Base-by-base conservation (phyloP, 2,329 filamentous ascomycete genomes). In the Corniculantispora saksenae region DNA sequence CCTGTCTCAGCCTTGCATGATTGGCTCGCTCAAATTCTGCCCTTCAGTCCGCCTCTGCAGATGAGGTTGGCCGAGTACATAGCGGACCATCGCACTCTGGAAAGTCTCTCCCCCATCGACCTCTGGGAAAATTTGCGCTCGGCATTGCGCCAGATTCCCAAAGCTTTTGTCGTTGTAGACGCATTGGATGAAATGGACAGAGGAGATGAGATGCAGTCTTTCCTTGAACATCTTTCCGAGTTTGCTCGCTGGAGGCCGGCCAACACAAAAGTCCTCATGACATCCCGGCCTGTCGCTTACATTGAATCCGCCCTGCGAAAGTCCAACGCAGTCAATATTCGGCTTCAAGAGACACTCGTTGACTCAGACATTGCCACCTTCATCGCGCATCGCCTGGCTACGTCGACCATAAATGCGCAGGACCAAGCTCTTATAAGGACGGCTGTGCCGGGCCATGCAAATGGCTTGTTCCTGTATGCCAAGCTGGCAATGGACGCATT, bases 161-260 rank as follows among this genome's bases (percentile, higher is more conserved):
- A 64, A 2, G 77, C 73, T 0, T 82, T 78, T 58, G 78, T 76
- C 35, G 72, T 83, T 2, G 73, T 73, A 0, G 81, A 82, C 66
- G 80, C 80, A 0, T 70, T 83, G 3, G 82, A 83, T 64, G 81
- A 84, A 68, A 82, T 83, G 76, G 77, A 81, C 43, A 50, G 69
- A 21, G 75, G 71, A 0, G 69, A 78, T n/a, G 73, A 76, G 5
- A 53, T 66, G 0, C 38, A 43, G 38, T 43, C 38, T 15, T 80
- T 82, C 38, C 64, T 82, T 1, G 54, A 72, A 4, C 55, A 68
- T 2, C 69, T 83, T 0, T 71, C 70, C 1, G 59, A 66, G 0
- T 69, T 83, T 0, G 77, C 75, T 0, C 65, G 71, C 8, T 72
- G 70, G 68, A 67, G 66, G 2, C 74, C 78, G 1, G 58, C 47